Evolutionary conservation across 371 early-diverging fungal species (phyloP).

Genomic region (Mycotypha africana): DNA sequence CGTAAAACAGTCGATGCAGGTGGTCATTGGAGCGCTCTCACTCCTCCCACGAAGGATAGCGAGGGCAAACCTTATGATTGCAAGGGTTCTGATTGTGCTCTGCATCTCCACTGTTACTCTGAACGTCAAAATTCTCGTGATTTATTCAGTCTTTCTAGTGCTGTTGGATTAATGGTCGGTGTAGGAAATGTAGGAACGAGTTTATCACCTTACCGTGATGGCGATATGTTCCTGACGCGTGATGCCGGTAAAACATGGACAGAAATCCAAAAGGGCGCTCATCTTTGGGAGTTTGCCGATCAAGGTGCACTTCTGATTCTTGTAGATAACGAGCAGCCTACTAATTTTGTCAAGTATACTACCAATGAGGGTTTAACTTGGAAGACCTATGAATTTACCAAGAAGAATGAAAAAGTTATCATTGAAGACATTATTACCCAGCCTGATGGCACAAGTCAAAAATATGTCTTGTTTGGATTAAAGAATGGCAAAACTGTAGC

Average conservation of each 20-base stretch:
- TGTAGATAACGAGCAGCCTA: constrained; percentile 71
- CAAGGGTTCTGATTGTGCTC: constrained; percentile 38
- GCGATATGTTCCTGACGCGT: constrained; percentile 81
- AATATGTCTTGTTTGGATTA: constrained; percentile 63
- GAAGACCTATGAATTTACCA: constrained; percentile 48
- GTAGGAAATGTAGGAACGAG: constrained; percentile 85
- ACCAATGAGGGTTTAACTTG: constrained; percentile 65
- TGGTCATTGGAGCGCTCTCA: constrained; percentile 59
- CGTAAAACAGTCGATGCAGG: constrained; percentile 87
- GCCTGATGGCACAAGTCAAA: constrained; percentile 66
- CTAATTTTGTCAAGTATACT: constrained; percentile 61
- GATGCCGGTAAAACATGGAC: constrained; percentile 81
- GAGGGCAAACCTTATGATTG: constrained; percentile 28
- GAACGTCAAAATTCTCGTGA: constrained; percentile 73
- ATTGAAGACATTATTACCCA: constrained; percentile 67
- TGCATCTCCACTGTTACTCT: constrained; percentile 82
- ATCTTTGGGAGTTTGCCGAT: constrained; percentile 84
- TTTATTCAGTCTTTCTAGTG: constrained; percentile 70
- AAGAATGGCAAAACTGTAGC: constrained; percentile 43
- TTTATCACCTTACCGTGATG: constrained; percentile 60
- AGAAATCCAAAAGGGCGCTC: constrained; percentile 66
- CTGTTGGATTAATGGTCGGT: constrained; percentile 87
- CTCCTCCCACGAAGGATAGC: constrained; percentile 50
- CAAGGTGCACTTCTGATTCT: constrained; percentile 74
- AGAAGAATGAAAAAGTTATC: constrained; percentile 42